phyloP scores from a whole-genome alignment of 2,329 filamentous ascomycete species.

The Talaromyces sp. region DNA sequence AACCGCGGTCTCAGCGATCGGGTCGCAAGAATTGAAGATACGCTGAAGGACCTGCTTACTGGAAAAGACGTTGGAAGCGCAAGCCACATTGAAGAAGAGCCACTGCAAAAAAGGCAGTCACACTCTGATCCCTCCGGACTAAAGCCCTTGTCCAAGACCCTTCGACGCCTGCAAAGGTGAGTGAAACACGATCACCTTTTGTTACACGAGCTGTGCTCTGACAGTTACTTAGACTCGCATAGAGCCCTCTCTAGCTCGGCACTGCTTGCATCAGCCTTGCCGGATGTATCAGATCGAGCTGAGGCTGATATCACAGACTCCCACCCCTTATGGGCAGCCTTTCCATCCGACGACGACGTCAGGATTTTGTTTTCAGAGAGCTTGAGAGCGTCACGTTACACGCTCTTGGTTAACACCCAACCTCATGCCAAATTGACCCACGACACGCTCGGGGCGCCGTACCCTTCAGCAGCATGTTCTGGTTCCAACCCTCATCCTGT shows the following conservation, averaged over 20 bases:
- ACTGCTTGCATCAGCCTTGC: neutral
- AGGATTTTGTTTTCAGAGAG: slow-evolving; percentile 16
- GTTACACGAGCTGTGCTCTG: neutral
- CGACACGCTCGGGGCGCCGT: slow-evolving; percentile 12
- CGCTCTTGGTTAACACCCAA: slow-evolving; percentile 14
- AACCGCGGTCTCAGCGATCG: slow-evolving; percentile 17
- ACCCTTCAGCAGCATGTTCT: slow-evolving; percentile 11
- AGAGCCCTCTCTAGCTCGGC: neutral
- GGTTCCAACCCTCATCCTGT: slow-evolving; percentile 26
- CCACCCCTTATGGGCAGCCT: slow-evolving; percentile 17
- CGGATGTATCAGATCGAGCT: neutral
- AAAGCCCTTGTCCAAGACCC: neutral
- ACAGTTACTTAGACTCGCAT: neutral
- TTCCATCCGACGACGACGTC: slow-evolving; percentile 17
- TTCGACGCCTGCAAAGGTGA: slow-evolving; percentile 3
- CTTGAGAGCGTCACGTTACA: slow-evolving; percentile 12
- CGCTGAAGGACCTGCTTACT: slow-evolving; percentile 16
- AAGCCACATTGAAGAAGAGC: neutral
- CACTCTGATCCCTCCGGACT: neutral
- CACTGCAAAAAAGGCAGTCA: neutral
- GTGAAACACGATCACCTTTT: neutral
- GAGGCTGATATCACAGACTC: neutral
- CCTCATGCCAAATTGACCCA: slow-evolving; percentile 16
- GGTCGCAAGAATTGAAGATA: slow-evolving; percentile 15
- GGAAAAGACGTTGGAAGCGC: neutral